Base-by-base conservation (phyloP, 2,329 filamentous ascomycete genomes). In the Mariannaea elegans region DNA sequence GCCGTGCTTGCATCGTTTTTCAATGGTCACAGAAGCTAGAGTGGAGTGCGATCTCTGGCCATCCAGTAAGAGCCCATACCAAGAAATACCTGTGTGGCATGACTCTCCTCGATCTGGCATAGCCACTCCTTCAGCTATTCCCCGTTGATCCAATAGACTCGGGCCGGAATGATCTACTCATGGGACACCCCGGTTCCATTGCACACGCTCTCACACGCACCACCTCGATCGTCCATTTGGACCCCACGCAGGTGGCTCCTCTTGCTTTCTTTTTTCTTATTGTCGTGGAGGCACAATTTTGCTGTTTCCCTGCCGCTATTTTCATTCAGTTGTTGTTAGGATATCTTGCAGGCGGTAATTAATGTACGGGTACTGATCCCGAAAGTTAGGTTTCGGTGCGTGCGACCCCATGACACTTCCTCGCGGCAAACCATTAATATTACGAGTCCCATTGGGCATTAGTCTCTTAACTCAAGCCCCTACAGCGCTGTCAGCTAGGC, bases 141-240 rank as follows among this genome's bases (percentile, higher is more conserved):
- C 56, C 31, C 57, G 51, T 51, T 59, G 50, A 32, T 51, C 64
- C 63, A 66, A 67, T 63, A 59, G 67, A 60, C 65, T 65, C 56
- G 61, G 56, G 54, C 57, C 51, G 53, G 66, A 62, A 65, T 65
- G 65, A 67, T 65, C 65, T 67, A 53, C 60, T 59, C 66, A 66
- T 64, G 55, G 63, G 62, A 59, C 39, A 50, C 56, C 54, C 56
- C 36, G 55, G 54, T 36, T 58, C 56, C 44, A 44, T 39, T 41
- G 24, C 51, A 56, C 39, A 42, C 47, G 10, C 45, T 14, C 42
- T 38, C 44, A 49, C 48, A 44, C 56, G 21, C 56, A 54, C 44
- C 23, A 27, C 23, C 9, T 12, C 36, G 49, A 46, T 45, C 38
- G 38, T 16, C 32, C 21, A 32, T 52, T 32, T 24, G n/a, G 56